These are phyloP conservation scores for Trichoderma sp. DNA, from an alignment of 2,329 filamentous ascomycete species.

Conservation along the genomic window DNA sequence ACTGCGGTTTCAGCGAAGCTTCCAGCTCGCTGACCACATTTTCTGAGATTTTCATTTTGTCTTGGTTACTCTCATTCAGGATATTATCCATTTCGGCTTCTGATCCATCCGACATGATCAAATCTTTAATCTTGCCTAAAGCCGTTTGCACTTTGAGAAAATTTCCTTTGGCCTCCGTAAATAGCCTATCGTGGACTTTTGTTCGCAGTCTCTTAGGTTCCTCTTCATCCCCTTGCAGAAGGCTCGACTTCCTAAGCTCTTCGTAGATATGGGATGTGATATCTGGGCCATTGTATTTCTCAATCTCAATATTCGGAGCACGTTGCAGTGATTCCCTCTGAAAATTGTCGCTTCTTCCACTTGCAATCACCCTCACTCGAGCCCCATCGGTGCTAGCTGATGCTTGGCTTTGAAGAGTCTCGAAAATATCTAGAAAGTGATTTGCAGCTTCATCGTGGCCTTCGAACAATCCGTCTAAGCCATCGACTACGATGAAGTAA, in stretches of 20 bases:
- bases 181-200: constrained; percentile 1
- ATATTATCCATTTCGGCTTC: constrained; percentile 5
- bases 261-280: not conserved
- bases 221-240: constrained; percentile 1
- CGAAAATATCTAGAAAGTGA: not conserved
- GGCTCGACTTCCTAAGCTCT: constrained; percentile 5
- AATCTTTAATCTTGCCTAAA: constrained; percentile 9
- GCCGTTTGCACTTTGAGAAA: constrained; percentile 13
- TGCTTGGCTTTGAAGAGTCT: not conserved
- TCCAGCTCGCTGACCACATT: not conserved
- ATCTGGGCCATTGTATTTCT: not conserved
- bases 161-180: not conserved
- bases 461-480: not conserved
- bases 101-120: constrained; percentile 16
- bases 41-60: not conserved
- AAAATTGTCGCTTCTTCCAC: constrained; percentile 2
- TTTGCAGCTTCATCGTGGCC: not conserved
- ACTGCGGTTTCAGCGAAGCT: not conserved
- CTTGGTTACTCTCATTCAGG: not conserved
- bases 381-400: not conserved
- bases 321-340: not conserved
- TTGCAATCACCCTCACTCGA: not conserved
- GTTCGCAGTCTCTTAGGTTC: constrained; percentile 4
- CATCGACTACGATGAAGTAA: constrained; percentile 2
- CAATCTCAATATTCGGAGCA: not conserved